Evolutionary conservation across 164 flowering plant species (phyloP), one percentile per base, ranked within the genome.

Genomic region (Chimonanthus praecox): DNA sequence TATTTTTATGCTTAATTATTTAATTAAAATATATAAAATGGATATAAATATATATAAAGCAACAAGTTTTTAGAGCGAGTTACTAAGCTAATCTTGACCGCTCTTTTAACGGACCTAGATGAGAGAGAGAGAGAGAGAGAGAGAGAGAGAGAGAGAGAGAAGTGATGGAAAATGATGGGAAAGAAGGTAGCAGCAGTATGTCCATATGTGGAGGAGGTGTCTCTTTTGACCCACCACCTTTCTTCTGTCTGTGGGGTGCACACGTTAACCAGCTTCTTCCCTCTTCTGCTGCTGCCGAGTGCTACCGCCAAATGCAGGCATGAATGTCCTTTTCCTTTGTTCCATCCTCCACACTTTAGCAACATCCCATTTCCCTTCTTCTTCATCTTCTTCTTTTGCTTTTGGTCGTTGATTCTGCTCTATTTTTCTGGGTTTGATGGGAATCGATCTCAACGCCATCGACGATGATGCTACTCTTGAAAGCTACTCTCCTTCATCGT

Each of bases 381-480:
- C 71, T 13, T 50, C 74, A 65, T 78, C 63, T 74, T 83, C 73
- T 62, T 51, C 75, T 74, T 70, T 74, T 74, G 49, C 74, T 60
- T 73, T 83, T 70, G 76, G 78, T 80, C 72, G 80, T 75, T 77
- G 54, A 66, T 58, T 68, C n/a, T 67, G 74, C 65, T 43, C 18
- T 43, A 33, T 18, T 44, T 50, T 20, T 54, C 51, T 70, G 73
- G 62, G 48, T 70, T 67, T 76, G 62, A 85, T 88, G 89, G 83
- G 76, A 61, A 88, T 92, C 74, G 98, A 94, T 81, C 86, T 94
- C 82, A 86, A 87, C 13, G 78, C 76, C 60, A 75, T 81, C 73
- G 86, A 83, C 13, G 91, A 88, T n/a, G 92, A 85, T 8, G 82
- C 74, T 15, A 81, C 76, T 1, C 51, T 60, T 58, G 20, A 78